Conservation (phyloP, 345 rosid species). For the Psidium friedrichsthalianum region DNA sequence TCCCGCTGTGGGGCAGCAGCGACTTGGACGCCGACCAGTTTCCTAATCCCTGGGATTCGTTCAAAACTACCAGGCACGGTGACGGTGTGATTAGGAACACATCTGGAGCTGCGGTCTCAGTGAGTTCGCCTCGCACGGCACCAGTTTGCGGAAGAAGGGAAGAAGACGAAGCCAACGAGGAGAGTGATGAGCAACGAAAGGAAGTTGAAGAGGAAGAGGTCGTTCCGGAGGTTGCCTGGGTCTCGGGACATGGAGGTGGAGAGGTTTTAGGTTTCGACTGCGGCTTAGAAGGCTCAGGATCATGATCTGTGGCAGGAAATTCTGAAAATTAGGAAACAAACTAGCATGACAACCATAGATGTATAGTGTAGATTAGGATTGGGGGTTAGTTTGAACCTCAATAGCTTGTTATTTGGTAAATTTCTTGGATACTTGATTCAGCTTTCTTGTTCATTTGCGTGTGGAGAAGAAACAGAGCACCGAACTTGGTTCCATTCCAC, state of each 20-base stretch:
- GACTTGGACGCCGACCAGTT: constrained; percentile 8
- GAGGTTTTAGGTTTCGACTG: constrained; percentile 18
- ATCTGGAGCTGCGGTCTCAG: background rate
- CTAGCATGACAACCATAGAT: background rate
- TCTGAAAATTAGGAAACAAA: background rate
- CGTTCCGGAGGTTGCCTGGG: constrained; percentile 41
- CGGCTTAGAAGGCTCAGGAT: constrained; percentile 30
- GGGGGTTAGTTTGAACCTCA: background rate
- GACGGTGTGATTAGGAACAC: background rate
- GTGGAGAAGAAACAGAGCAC: background rate
- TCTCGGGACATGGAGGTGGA: constrained; percentile 15
- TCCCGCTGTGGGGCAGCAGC: constrained; percentile 39
- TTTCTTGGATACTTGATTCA: background rate
- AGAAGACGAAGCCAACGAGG: background rate
- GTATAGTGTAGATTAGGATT: background rate
- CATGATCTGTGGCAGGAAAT: constrained; percentile 27
- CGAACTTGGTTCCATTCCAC: background rate
- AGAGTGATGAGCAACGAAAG: background rate
- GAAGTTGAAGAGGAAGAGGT: constrained; percentile 28
- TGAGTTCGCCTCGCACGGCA: background rate
- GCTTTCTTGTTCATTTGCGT: background rate
- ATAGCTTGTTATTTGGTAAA: background rate
- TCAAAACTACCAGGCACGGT: background rate
- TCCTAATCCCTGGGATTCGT: constrained; percentile 30
- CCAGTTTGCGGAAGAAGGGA: background rate